These are phyloP conservation scores for Senecio squalidus DNA, from an alignment of 140 eudicot species.

Conservation along the genomic window DNA sequence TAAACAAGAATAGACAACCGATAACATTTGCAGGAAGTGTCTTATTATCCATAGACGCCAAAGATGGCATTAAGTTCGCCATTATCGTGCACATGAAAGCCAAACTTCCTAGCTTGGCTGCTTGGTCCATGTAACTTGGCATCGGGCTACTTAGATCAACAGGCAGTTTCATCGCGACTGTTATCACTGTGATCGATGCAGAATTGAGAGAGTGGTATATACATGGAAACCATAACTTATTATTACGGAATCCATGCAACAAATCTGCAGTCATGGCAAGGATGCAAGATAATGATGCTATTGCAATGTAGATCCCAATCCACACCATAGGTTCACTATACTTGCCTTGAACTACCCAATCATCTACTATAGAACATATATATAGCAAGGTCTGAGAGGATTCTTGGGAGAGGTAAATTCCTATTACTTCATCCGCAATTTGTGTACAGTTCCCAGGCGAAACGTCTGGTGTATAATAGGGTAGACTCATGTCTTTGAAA, in stretches of 20 bases:
- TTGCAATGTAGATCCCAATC: conserved; percentile 44
- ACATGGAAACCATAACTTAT: conserved; percentile 32
- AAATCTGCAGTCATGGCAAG: conserved; percentile 37
- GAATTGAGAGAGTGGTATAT: conserved; percentile 33
- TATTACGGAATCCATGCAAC: conserved; percentile 22
- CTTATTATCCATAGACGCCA: conserved; percentile 28
- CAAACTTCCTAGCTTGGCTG: conserved; percentile 16
- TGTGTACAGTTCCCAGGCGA: neutral
- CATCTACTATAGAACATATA: neutral
- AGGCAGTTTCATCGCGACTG: conserved; percentile 30
- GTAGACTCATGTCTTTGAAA: neutral
- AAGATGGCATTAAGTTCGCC: conserved; percentile 32
- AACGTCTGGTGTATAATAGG: neutral
- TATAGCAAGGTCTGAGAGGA: neutral
- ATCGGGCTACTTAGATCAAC: conserved; percentile 23
- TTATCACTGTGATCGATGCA: conserved; percentile 27
- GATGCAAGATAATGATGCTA: conserved; percentile 32
- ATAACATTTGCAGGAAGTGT: conserved; percentile 27
- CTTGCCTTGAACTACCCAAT: neutral
- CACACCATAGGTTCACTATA: conserved; percentile 34
- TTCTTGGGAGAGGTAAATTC: neutral
- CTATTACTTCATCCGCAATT: neutral
- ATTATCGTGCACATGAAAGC: conserved; percentile 23
- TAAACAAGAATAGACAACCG: conserved; percentile 35
- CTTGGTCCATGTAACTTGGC: conserved; percentile 24